Conservation (phyloP, 441 rosid genomes). For the Pelargonium australe region DNA sequence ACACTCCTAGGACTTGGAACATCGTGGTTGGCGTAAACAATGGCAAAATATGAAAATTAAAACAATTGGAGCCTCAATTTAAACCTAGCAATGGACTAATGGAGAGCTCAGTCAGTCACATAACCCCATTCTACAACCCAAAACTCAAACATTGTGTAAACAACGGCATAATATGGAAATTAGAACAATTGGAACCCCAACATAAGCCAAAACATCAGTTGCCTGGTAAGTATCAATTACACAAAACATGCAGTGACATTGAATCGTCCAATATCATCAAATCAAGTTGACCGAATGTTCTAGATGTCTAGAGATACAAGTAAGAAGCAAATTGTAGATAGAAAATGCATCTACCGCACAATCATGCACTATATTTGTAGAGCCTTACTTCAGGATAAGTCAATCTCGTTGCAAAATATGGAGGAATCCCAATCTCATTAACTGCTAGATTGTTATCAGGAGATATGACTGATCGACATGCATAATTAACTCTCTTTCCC, state of each 20-base stretch:
- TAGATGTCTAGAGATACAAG: constrained; percentile 1
- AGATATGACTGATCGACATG: constrained; percentile 97
- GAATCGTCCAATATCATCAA: not conserved
- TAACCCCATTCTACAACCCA: too few species aligned
- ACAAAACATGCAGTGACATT: not conserved
- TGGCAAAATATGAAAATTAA: too few species aligned
- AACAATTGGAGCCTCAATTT: too few species aligned
- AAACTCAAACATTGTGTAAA: too few species aligned
- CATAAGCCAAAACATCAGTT: not conserved
- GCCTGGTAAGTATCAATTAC: not conserved
- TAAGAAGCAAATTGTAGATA: not conserved
- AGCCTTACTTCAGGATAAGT: constrained; percentile 90
- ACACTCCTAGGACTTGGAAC: too few species aligned
- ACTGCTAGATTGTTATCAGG: constrained; percentile 98
- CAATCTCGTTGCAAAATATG: constrained; percentile 76
- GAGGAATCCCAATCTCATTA: constrained; percentile 98
- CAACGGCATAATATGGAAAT: not conserved
- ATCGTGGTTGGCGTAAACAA: too few species aligned
- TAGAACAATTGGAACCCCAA: not conserved
- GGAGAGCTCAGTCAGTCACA: too few species aligned
- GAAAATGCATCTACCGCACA: not conserved
- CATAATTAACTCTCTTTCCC: constrained; percentile 99
- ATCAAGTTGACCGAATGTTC: not conserved
- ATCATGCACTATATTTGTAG: constrained; percentile 12
- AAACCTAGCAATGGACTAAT: too few species aligned